These are phyloP conservation scores for Phytophthora megakarya DNA, from an alignment of 352 stramenopile genomes.

Conservation along the genomic window DNA sequence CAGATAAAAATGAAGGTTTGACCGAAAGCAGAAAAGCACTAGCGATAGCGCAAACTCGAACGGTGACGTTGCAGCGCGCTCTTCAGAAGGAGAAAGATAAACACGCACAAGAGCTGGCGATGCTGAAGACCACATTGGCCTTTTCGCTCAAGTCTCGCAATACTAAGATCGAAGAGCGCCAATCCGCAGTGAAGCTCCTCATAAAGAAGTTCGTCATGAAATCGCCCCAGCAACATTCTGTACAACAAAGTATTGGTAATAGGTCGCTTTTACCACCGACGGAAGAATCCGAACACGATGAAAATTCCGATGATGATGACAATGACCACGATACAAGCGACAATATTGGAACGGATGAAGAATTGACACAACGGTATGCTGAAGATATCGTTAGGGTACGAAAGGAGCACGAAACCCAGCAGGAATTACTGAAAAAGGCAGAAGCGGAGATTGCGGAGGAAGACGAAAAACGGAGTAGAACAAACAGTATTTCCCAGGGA, in stretches of 20 bases:
- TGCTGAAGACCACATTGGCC: constrained; percentile 48
- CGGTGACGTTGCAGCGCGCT: constrained; percentile 38
- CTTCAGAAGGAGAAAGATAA: constrained; percentile 53
- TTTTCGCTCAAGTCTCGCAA: constrained; percentile 54
- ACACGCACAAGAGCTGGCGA: constrained; percentile 44
- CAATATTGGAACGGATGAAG: background rate
- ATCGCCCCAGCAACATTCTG: background rate
- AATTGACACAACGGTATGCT: constrained; percentile 52
- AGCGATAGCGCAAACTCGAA: constrained; percentile 40
- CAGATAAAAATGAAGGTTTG: constrained; percentile 50
- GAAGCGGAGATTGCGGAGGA: constrained; percentile 48
- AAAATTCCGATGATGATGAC: constrained; percentile 5
- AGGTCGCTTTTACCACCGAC: background rate
- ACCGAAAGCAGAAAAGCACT: constrained; percentile 39
- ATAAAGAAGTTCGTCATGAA: constrained; percentile 44
- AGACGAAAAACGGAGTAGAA: constrained; percentile 53
- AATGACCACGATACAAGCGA: background rate
- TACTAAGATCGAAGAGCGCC: constrained; percentile 61
- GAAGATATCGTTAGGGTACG: constrained; percentile 58
- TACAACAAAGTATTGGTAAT: constrained; percentile 5
- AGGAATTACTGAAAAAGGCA: constrained; percentile 43
- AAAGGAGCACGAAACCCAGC: constrained; percentile 58
- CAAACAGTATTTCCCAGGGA: constrained; percentile 60
- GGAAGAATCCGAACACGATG: constrained; percentile 12
- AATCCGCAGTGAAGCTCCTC: constrained; percentile 51